Evolutionary conservation across 352 stramenopile species (phyloP), one percentile per base, ranked within the genome.

Genomic region (Phytophthora citrophthora): DNA sequence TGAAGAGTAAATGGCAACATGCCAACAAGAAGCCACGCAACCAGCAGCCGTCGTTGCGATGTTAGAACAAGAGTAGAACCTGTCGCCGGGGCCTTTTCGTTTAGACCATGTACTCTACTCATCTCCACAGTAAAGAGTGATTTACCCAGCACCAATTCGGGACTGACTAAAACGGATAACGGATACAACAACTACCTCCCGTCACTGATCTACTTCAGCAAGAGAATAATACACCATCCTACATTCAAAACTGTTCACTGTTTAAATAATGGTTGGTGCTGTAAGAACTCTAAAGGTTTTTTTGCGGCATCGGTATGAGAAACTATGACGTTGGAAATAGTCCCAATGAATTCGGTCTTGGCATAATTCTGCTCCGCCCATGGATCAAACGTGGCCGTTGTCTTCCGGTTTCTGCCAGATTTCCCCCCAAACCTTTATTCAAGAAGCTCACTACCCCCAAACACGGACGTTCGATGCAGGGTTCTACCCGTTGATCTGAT

Each of bases 331-430:
- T 31, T 5, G 57, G 49, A 4, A 65, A 46, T 27, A 65, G 23
- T 16, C 52, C 12, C 12, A 65, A 16, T 9, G 20, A 3, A 18
- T 27, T 29, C 34, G 20, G 15, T 15, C 26, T 23, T 29, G 39
- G 49, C 41, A 60, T 43, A 15, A 65, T 32, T 40, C 38, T 52
- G n/a, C 57, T 65, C 20, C 57, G 56, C n/a, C 57, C 57, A 32
- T 65, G 57, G 34, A 65, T 57, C 3, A 65, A 13, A 7, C 57
- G 56, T 50, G 59, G 59, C 24, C 29, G 41, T 26, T 54, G 32
- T 10, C 32, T 54, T 26, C 50, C 52, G 41, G 59, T 54, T 61
- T 61, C 44, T 54, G 20, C 49, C 6, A 60, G 36, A 32, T 39
- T 27, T 9, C 59, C 51, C 18, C 59, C 61, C 2, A 69, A 50